phyloP scores from a whole-genome alignment of 2,329 filamentous ascomycete genomes.

The Cercospora nicotianae region DNA sequence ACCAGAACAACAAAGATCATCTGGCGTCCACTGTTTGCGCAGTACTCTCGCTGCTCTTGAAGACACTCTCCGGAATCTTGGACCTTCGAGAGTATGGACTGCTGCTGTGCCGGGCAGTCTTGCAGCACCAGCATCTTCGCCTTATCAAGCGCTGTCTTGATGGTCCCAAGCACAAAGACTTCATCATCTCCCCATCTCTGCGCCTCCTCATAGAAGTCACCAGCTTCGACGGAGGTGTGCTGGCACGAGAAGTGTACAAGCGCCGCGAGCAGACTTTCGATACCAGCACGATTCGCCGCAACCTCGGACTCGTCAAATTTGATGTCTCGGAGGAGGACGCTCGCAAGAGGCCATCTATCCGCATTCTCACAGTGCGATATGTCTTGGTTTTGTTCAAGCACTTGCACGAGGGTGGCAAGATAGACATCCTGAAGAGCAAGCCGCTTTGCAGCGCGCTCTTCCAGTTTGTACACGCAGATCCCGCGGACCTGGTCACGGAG shows the following conservation, averaged over 20 bases:
- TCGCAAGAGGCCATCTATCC: conserved; percentile 69
- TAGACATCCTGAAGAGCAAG: conserved; percentile 76
- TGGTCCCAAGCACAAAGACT: conserved; percentile 78
- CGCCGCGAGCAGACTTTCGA: conserved; percentile 70
- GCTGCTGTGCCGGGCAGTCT: conserved; percentile 74
- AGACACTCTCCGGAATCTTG: conserved; percentile 70
- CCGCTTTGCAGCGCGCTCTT: conserved; percentile 69
- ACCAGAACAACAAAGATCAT: conserved; percentile 75
- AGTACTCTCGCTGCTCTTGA: conserved; percentile 77
- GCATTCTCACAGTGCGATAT: conserved; percentile 80
- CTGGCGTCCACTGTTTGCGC: conserved; percentile 79
- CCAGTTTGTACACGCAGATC: conserved; percentile 74
- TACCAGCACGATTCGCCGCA: conserved; percentile 70
- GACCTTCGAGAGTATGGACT: conserved; percentile 75
- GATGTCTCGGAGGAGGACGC: conserved; percentile 57
- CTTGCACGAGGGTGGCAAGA: conserved; percentile 73
- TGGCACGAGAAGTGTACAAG: conserved; percentile 75
- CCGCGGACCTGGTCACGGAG: conserved; percentile 71
- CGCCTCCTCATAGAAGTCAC: conserved; percentile 84
- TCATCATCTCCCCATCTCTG: conserved; percentile 83
- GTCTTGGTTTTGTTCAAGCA: conserved; percentile 76
- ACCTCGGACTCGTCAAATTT: conserved; percentile 68
- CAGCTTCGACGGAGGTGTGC: conserved; percentile 77
- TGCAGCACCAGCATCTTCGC: conserved; percentile 79
- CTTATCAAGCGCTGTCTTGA: conserved; percentile 77